Conservation (phyloP, 345 rosid genomes). For the Mangifera indica region DNA sequence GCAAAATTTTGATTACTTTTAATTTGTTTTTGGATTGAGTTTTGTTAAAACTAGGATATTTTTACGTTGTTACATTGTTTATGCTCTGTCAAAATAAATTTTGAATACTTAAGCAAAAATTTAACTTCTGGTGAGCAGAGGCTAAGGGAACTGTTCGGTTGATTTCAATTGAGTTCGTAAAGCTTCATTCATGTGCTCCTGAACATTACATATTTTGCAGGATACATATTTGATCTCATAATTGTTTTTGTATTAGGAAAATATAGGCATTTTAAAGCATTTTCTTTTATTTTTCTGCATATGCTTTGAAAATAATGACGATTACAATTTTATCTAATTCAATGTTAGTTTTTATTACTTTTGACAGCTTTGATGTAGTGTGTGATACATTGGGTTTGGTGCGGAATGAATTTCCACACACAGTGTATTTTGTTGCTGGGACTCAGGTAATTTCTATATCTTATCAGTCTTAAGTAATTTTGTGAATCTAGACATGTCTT, state of each 20-base stretch:
- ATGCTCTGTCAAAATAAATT: not conserved
- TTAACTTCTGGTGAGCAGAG: not conserved
- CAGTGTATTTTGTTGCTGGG: conserved; percentile 78
- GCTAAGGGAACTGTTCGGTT: conserved; percentile 4
- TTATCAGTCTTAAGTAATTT: not conserved
- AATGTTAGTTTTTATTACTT: conserved; percentile 13
- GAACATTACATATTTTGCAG: not conserved
- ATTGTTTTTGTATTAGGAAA: not conserved
- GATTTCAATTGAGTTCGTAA: not conserved
- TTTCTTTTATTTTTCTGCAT: not conserved
- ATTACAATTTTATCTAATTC: not conserved
- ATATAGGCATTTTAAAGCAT: not conserved
- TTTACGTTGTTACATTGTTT: not conserved
- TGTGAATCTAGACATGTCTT: too few species aligned
- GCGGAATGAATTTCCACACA: conserved; percentile 86
- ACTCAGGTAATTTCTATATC: conserved; percentile 59
- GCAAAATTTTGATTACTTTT: not conserved
- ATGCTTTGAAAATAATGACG: not conserved
- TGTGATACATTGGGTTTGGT: conserved; percentile 82
- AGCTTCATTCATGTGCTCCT: not conserved
- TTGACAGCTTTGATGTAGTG: conserved; percentile 75
- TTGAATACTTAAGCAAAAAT: not conserved
- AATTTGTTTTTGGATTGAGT: not conserved
- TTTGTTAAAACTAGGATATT: not conserved
- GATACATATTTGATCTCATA: not conserved